Conservation (phyloP, 495 filamentous ascomycete species). For the Lasiosphaeria ovina region DNA sequence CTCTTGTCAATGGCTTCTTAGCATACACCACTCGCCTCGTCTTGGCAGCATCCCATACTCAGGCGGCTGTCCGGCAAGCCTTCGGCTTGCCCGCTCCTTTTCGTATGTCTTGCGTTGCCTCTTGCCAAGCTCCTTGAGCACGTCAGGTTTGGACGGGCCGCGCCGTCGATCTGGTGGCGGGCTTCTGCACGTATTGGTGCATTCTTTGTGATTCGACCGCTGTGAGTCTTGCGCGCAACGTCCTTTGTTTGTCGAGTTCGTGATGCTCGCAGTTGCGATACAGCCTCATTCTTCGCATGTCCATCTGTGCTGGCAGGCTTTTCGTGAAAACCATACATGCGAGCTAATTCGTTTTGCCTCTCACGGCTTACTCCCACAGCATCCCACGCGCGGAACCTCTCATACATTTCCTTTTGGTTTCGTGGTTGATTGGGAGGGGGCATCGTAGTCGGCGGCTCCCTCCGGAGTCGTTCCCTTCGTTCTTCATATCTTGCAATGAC, state of each 20-base stretch:
- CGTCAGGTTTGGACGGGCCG: constrained; percentile 11
- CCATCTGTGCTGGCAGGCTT: background rate
- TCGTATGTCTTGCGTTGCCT: constrained; percentile 13
- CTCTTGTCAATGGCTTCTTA: no score
- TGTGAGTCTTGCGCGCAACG: constrained; percentile 7
- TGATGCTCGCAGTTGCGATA: constrained; percentile 12
- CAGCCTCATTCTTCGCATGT: background rate
- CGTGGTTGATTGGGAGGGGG: no score
- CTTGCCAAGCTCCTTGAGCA: constrained; percentile 5
- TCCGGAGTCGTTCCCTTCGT: background rate
- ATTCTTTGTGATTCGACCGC: constrained; percentile 16
- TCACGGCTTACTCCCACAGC: constrained; percentile 2
- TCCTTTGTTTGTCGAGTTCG: constrained; percentile 9
- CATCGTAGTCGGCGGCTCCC: background rate
- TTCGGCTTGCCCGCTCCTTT: constrained; percentile 19
- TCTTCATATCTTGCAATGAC: no score
- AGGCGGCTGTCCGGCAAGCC: constrained; percentile 16
- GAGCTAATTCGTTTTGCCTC: constrained; percentile 1
- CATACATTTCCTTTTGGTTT: background rate
- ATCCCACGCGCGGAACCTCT: background rate
- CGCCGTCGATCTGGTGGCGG: constrained; percentile 1
- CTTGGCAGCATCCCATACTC: constrained; percentile 23
- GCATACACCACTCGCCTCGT: no score
- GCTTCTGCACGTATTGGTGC: constrained; percentile 12
- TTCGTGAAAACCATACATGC: constrained; percentile 4